A percentile compares a stretch with the other conserved stretches of the same genome.
Conservation (phyloP, 1,139 yeast species). For the Blastobotrys elegans region DNA sequence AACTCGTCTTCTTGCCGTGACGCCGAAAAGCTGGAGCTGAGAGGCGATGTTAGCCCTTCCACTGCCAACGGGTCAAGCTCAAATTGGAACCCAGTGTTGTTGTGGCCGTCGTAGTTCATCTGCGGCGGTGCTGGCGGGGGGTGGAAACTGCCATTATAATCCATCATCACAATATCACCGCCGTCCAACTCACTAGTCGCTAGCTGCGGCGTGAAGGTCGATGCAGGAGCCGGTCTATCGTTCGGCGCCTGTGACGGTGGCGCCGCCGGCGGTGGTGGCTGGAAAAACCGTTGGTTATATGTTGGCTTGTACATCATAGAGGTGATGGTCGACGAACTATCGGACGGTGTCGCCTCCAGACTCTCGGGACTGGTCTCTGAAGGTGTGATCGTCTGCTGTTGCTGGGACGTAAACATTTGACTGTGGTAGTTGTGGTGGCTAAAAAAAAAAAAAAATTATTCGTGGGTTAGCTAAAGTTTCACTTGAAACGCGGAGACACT, state of each 20-base stretch:
- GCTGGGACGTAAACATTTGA: not conserved
- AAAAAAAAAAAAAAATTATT: too few relatives aligned
- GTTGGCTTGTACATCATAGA: not conserved
- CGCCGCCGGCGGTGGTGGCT: not conserved
- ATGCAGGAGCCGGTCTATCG: constrained; percentile 6
- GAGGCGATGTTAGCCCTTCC: constrained; percentile 27
- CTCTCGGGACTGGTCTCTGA: constrained; percentile 15
- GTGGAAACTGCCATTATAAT: not conserved
- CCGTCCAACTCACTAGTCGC: constrained; percentile 9
- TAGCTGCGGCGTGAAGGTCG: constrained; percentile 8
- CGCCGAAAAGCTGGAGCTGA: constrained; percentile 13
- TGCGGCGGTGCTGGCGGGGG: not conserved
- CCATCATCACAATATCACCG: constrained; percentile 13
- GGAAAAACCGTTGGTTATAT: not conserved
- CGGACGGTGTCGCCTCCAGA: constrained; percentile 9
- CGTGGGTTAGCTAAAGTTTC: too few relatives aligned
- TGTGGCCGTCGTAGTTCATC: not conserved
- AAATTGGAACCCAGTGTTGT: constrained; percentile 27
- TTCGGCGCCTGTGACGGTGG: not conserved
- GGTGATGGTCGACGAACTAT: not conserved
- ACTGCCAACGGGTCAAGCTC: constrained; percentile 31
- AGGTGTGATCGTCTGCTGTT: constrained; percentile 9
- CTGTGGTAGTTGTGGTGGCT: not conserved
- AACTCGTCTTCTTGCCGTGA: not conserved
- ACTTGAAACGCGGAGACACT: too few relatives aligned